Base-by-base conservation (phyloP, 2,329 filamentous ascomycete genomes). In the Pestalotiopsis sp. region DNA sequence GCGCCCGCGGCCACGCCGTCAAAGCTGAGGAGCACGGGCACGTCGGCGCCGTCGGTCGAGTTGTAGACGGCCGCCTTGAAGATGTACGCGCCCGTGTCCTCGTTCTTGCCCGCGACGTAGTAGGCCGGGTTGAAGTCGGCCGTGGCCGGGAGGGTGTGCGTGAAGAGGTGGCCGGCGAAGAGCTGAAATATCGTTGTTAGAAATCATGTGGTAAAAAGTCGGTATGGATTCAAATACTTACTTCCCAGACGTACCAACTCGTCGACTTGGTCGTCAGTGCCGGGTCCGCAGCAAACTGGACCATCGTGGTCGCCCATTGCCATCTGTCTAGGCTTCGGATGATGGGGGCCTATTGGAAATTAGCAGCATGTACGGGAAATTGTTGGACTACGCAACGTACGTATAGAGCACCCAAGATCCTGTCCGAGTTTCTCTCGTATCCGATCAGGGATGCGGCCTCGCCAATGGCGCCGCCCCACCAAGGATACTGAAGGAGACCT, bases 381-480 rank as follows among this genome's bases (percentile, higher is more conserved):
- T 25, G 25, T 12, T 3, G 11, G 1, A 14, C 59, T 23, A 57
- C 58, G 25, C 49, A 4, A 71, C 74, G 49, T 69, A 79, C 83
- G 70, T 87, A 88, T 66, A 84, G 81, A 0, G 85, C 83, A 6
- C 86, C 87, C 2, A 84, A 83, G 59, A 91, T 83, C 23, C 85
- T 83, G 72, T 91, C 87, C 3, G 84, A 83, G 77, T 92, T 92
- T 68, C 90, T 84, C 82, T 92, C 90, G 38, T 88, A 87, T 20
- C 89, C 87, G 70, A 92, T 83, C 17, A 92, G 81, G 67, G 86
- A 90, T n/a, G 92, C 83, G 27, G 88, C 90, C 75, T 92, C 90
- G 14, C 85, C 86, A 2, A 92, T 87, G 9, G 86, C 82, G 31
- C 88, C 89, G 64, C 87, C 86, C 88, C 86, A 87, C 81, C 84